Percentiles rank a stretch among this genome's conserved stretches.
Conservation (phyloP, 2,329 filamentous ascomycete species). For the Nectriaceae sp. region DNA sequence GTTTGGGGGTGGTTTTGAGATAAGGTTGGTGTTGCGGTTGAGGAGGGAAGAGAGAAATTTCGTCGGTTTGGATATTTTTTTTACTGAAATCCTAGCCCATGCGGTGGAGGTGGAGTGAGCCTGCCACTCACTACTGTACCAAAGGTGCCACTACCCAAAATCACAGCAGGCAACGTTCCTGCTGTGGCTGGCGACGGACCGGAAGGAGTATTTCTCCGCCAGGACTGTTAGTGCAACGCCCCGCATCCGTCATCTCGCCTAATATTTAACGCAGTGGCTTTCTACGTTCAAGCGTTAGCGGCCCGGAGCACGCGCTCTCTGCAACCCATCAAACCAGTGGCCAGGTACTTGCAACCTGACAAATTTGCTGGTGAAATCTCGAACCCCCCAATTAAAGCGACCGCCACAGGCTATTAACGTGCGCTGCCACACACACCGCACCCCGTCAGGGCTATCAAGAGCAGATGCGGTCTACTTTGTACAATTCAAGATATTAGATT, state of each 20-base stretch:
- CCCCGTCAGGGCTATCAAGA: no score
- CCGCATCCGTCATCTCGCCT: no score
- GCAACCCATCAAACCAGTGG: not conserved
- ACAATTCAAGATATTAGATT: no score
- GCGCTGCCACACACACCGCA: no score
- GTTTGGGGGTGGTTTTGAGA: conserved; percentile 45
- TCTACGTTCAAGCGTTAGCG: no score
- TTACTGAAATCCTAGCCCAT: conserved; percentile 31
- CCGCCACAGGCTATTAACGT: no score
- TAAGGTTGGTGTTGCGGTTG: conserved; percentile 52
- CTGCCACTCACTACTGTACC: no score
- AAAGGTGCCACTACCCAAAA: no score
- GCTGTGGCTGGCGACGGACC: not conserved
- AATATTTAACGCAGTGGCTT: no score
- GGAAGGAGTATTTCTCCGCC: not conserved
- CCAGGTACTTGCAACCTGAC: not conserved
- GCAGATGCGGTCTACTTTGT: no score
- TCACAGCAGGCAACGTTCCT: no score
- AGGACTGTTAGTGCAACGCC: no score
- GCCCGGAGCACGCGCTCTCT: not conserved
- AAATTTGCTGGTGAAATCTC: not conserved
- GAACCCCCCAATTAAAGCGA: not conserved
- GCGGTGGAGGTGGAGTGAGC: conserved; percentile 28
- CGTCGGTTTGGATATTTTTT: conserved; percentile 36
- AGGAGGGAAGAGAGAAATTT: conserved; percentile 45